Evolutionary conservation across 2,329 filamentous ascomycete species (phyloP).

Genomic region (Blastomyces emzantsi): DNA sequence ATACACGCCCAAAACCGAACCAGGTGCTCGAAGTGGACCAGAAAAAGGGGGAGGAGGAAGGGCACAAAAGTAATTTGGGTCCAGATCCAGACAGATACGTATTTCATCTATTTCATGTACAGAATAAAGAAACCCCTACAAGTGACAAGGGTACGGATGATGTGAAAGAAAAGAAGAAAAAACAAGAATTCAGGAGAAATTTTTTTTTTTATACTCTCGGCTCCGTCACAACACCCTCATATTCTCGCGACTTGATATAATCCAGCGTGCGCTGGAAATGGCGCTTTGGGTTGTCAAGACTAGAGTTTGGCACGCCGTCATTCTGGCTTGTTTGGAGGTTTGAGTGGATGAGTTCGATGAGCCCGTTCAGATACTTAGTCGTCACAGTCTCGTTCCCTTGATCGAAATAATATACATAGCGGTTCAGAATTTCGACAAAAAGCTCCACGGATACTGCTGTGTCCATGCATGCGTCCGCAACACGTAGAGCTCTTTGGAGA

Average conservation of each 20-base stretch:
- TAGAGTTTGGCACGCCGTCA: constrained; percentile 47
- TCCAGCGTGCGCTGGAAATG: constrained; percentile 94
- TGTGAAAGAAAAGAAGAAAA: neutral
- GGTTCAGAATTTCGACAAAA: constrained; percentile 95
- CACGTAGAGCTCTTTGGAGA: constrained; percentile 84
- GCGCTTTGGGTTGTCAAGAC: constrained; percentile 78
- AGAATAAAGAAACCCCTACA: neutral
- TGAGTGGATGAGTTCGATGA: constrained; percentile 96
- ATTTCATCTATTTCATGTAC: constrained; percentile 8
- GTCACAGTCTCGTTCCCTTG: constrained; percentile 98
- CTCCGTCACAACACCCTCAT: constrained; percentile 78
- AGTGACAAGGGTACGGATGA: too few species aligned
- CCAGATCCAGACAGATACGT: neutral
- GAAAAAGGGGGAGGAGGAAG: too few species aligned
- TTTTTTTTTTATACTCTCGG: constrained; percentile 36
- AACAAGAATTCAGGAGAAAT: neutral
- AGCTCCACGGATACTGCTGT: constrained; percentile 93
- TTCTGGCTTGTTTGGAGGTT: constrained; percentile 81
- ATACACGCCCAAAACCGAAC: neutral
- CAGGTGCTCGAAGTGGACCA: neutral
- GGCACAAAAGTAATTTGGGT: neutral
- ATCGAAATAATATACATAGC: constrained; percentile 99
- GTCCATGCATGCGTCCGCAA: constrained; percentile 99
- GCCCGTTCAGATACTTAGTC: constrained; percentile 92
- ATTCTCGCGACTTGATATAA: constrained; percentile 84